Conservation (phyloP, 352 stramenopile species). For the Phytophthora cryptogea region DNA sequence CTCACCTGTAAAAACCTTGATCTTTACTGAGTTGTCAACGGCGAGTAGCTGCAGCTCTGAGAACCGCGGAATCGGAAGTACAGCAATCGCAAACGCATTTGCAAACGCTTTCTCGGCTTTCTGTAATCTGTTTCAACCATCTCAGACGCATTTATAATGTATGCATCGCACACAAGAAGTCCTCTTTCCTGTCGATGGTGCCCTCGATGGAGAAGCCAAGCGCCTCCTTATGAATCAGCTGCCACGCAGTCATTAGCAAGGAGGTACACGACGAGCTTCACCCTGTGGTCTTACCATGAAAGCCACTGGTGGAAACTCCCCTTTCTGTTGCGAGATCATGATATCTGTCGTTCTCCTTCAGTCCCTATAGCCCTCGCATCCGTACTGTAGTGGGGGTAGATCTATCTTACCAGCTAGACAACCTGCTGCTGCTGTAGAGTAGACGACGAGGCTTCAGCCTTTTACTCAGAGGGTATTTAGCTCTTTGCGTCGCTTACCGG, state of each 20-base stretch:
- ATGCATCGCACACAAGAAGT: background rate
- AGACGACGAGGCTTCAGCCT: background rate
- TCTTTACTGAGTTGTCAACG: slow-evolving; percentile 40
- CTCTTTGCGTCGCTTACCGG: slow-evolving; percentile 26
- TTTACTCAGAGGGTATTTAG: background rate
- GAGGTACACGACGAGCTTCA: too few relatives aligned
- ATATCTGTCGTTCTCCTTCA: slow-evolving; percentile 46
- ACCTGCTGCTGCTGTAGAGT: slow-evolving; percentile 41
- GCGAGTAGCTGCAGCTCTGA: slow-evolving; percentile 53
- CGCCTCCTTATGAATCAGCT: slow-evolving; percentile 52
- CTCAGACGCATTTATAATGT: background rate
- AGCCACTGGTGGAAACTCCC: slow-evolving; percentile 64
- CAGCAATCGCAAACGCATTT: slow-evolving; percentile 55
- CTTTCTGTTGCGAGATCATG: slow-evolving; percentile 79
- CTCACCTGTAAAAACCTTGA: slow-evolving; percentile 57
- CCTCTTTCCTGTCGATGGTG: slow-evolving; percentile 48
- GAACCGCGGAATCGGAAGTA: slow-evolving; percentile 49
- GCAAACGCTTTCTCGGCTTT: slow-evolving; percentile 67
- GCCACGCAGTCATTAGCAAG: slow-evolving; percentile 5
- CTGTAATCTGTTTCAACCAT: slow-evolving; percentile 33
- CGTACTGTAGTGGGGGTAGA: background rate
- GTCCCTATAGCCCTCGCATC: background rate
- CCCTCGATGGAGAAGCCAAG: slow-evolving; percentile 36
- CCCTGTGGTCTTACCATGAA: slow-evolving; percentile 68
- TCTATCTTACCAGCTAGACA: slow-evolving; percentile 53